Evolutionary conservation across 768 basidiomycete species (phyloP), one percentile per base, ranked within the genome.

Genomic region (Tricholoma flavovirens): DNA sequence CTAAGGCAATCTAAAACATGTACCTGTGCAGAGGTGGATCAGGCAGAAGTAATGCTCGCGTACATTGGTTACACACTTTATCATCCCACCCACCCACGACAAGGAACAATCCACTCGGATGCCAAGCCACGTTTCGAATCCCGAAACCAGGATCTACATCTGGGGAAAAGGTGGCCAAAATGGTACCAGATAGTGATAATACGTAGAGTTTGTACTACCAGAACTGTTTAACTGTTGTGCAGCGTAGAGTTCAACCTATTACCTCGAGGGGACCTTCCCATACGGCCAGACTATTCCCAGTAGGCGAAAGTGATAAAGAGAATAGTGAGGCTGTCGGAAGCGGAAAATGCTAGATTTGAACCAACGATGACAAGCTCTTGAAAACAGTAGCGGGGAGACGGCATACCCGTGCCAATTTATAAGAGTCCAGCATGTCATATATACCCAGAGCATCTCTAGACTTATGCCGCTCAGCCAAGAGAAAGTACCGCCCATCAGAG

Each of bases 231-330:
- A 56, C 43, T 51, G 21, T 11, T 46, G 53, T n/a, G 15, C 29
- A 40, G 7, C 15, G 22, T 22, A 46, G 36, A 36, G 36, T 38
- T n/a, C 56, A 56, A 54, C 49, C 36, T 64, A 75, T 24, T 59
- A 90, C 91, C 76, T 94, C 89, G n/a, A 93, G 69, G 9, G 87
- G 79, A 1, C 88, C 86, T 67, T 94, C 91, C 90, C 90, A 94
- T 0, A 88, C 76, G 3, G 90, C 90, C 36, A 93, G 60, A 68
- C 87, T 72, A 59, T 83, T 85, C 7, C 90, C 90, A 1, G 77
- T 83, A 1, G 92, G 90, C 17, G 92, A 93, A 21, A 93, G 70
- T 1, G 84, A 75, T 32, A 94, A 65, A 0, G 88, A 88, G 6
- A 87, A 76, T 40, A 93, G 66, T 12, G 86, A 84, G 4, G 80